Evolutionary conservation across 202 grass and related monocot species (phyloP).

Genomic region (Schoenoplectus triqueter): DNA sequence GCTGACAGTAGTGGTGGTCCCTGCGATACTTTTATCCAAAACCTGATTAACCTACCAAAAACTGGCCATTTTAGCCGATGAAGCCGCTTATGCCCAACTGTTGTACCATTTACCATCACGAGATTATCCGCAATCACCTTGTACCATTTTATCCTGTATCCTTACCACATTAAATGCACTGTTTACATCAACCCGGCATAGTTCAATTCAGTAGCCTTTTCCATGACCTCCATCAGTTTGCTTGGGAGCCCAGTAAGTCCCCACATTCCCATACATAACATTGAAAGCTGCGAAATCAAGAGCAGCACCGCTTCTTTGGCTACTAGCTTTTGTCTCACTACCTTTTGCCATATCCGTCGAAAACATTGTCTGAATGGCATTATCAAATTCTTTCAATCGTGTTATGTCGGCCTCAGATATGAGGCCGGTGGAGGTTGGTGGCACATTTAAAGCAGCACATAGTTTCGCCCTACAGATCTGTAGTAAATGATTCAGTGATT

Average conservation of each 20-base stretch:
- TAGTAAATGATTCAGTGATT: conserved; percentile 71
- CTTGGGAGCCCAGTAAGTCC: conserved; percentile 72
- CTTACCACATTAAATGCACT: conserved; percentile 71
- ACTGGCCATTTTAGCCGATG: conserved; percentile 58
- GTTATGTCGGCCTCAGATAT: conserved; percentile 56
- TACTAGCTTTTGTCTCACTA: conserved; percentile 55
- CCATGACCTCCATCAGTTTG: conserved; percentile 22
- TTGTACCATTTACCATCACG: conserved; percentile 55
- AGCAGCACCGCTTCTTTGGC: conserved; percentile 49
- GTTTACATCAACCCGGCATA: conserved; percentile 23
- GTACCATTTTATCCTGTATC: conserved; percentile 71
- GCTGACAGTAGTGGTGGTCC: conserved; percentile 67
- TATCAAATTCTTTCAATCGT: conserved; percentile 64
- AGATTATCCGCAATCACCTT: conserved; percentile 58
- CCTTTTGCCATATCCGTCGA: conserved; percentile 61
- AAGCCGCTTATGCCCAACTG: conserved; percentile 89
- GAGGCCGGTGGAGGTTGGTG: conserved; percentile 70
- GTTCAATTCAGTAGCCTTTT: conserved; percentile 75
- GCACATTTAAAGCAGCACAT: conserved; percentile 91
- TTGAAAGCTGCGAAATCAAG: conserved; percentile 52
- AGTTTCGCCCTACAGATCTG: conserved; percentile 87
- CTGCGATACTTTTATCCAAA: conserved; percentile 56
- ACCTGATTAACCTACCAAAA: conserved; percentile 50
- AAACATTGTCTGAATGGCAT: conserved; percentile 65
- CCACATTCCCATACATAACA: conserved; percentile 66